Percentiles rank a stretch among this genome's conserved stretches.
Evolutionary conservation across 2,329 filamentous ascomycete species (phyloP).

Genomic region (Myriosclerotinia curreyana): DNA sequence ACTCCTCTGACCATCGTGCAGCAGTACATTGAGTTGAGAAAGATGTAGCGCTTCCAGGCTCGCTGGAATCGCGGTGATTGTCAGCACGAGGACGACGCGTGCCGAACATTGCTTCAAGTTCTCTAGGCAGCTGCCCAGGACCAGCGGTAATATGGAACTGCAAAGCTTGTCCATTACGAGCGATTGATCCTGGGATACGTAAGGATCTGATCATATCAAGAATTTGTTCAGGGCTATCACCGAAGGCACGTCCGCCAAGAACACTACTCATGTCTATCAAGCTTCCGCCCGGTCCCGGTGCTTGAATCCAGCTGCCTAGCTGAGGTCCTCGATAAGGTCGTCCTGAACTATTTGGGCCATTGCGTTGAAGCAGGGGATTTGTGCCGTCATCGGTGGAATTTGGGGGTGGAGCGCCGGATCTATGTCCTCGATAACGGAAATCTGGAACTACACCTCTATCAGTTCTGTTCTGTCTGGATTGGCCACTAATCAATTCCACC

Average conservation of each 20-base stretch:
- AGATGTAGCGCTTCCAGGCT: constrained; percentile 37
- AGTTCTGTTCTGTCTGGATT: constrained; percentile 31
- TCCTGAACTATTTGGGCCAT: constrained; percentile 40
- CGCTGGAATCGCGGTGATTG: constrained; percentile 31
- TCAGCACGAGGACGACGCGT: constrained; percentile 31
- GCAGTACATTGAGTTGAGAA: constrained; percentile 72
- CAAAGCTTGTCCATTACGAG: constrained; percentile 51
- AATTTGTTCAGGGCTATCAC: constrained; percentile 36
- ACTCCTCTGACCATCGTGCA: constrained; percentile 84
- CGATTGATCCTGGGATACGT: constrained; percentile 36
- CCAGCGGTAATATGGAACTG: constrained; percentile 58
- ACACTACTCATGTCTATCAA: constrained; percentile 35
- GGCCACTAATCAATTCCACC: not conserved
- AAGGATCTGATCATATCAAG: constrained; percentile 39
- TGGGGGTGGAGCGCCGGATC: constrained; percentile 48
- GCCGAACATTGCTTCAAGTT: constrained; percentile 48
- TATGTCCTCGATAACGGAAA: constrained; percentile 49
- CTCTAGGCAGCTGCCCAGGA: constrained; percentile 49
- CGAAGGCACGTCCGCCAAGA: constrained; percentile 37
- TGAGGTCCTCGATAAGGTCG: constrained; percentile 50
- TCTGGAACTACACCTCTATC: constrained; percentile 39
- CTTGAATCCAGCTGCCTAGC: constrained; percentile 53
- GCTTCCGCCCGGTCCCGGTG: constrained; percentile 40
- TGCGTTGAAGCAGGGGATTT: constrained; percentile 80
- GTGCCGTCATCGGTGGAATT: constrained; percentile 71